These are phyloP conservation scores for Pestalotiopsis fici DNA, from an alignment of 2,329 filamentous ascomycete species.

Conservation along the genomic window DNA sequence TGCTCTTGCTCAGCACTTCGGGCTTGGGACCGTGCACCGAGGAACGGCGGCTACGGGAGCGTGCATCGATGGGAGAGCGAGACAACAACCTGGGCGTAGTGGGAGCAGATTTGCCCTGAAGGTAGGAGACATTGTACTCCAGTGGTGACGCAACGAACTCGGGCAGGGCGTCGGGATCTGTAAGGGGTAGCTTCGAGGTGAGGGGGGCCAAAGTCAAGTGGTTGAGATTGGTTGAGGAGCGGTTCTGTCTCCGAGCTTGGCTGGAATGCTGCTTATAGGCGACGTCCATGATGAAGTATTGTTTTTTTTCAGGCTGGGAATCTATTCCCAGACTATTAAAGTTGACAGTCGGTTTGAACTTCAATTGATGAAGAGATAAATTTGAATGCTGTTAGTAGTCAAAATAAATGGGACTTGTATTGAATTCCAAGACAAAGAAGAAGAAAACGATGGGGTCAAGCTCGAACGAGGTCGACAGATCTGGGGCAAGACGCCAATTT, in stretches of 20 bases:
- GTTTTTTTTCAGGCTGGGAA: neutral
- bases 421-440: neutral
- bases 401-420: neutral
- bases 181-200: conserved; percentile 60
- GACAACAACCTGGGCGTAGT: conserved; percentile 65
- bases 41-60: conserved; percentile 42
- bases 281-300: conserved; percentile 50
- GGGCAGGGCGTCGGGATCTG: conserved; percentile 50
- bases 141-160: conserved; percentile 35
- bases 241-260: conserved; percentile 57
- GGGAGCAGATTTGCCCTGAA: conserved; percentile 63
- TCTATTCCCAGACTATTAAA: too few species aligned
- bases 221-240: conserved; percentile 59
- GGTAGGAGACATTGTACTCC: conserved; percentile 50
- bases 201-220: conserved; percentile 65
- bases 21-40: conserved; percentile 32
- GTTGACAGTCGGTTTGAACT: too few species aligned
- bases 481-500: conserved; percentile 11
- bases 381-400: neutral
- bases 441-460: neutral
- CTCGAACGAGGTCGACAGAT: conserved; percentile 8
- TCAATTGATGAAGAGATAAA: too few species aligned
- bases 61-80: conserved; percentile 50
- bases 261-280: conserved; percentile 63
- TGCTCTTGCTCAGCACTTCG: conserved; percentile 56